These are phyloP conservation scores for Niveomyces coronatus DNA, from an alignment of 2,329 filamentous ascomycete genomes.

Conservation along the genomic window DNA sequence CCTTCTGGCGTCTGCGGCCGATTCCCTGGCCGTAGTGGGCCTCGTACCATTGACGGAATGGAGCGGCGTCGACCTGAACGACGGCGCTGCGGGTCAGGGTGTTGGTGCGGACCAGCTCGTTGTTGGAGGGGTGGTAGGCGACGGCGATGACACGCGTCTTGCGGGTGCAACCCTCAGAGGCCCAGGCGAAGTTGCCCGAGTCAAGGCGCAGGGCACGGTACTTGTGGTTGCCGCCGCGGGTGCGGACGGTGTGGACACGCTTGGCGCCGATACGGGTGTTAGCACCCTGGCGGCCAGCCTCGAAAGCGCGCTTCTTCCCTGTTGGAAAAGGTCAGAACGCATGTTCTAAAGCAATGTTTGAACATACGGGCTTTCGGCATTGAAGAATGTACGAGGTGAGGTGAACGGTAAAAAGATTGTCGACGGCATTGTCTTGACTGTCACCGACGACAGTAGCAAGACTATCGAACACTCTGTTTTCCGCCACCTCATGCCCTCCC, in stretches of 20 bases:
- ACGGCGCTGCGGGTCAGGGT: slow-evolving; percentile 98
- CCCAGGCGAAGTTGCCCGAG: slow-evolving; percentile 98
- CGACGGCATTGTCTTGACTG: background rate
- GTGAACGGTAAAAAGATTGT: too few species aligned
- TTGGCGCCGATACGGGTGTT: slow-evolving; percentile 98
- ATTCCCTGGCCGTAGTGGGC: slow-evolving; percentile 92
- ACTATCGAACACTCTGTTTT: too few species aligned
- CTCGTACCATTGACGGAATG: slow-evolving; percentile 99
- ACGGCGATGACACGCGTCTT: slow-evolving; percentile 99
- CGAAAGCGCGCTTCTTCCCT: slow-evolving; percentile 97
- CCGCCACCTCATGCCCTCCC: background rate
- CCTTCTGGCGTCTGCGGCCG: slow-evolving; percentile 85
- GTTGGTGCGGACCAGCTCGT: slow-evolving; percentile 99
- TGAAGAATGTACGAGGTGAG: background rate
- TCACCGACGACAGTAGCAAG: too few species aligned
- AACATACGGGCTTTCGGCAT: slow-evolving; percentile 58
- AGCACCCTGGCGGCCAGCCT: slow-evolving; percentile 98
- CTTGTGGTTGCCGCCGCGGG: slow-evolving; percentile 98
- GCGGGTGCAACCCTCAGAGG: slow-evolving; percentile 93
- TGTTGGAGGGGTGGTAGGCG: slow-evolving; percentile 99
- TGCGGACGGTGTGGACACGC: slow-evolving; percentile 94
- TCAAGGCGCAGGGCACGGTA: slow-evolving; percentile 98
- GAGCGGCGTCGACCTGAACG: slow-evolving; percentile 96
- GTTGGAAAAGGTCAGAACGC: slow-evolving; percentile 65
- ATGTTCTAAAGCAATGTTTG: slow-evolving; percentile 32